Percentiles rank a stretch among this genome's conserved stretches.
These are phyloP conservation scores for Glonium stellatum DNA, from an alignment of 495 filamentous ascomycete species.

Conservation along the genomic window DNA sequence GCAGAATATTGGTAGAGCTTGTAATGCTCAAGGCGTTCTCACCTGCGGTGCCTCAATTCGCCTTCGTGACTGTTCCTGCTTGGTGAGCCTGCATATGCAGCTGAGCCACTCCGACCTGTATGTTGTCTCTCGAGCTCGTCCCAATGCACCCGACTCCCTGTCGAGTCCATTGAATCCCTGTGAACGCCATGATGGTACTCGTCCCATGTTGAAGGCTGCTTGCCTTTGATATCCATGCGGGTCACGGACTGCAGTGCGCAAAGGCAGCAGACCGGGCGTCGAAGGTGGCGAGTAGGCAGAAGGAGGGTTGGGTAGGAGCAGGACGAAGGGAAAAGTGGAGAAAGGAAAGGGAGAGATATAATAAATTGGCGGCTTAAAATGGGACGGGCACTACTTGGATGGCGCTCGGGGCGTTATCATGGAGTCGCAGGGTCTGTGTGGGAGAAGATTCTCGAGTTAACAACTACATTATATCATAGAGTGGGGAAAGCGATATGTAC, in stretches of 20 bases:
- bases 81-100: constrained; percentile 8
- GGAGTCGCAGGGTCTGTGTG: neutral
- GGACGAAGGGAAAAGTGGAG: neutral
- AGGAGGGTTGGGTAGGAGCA: neutral
- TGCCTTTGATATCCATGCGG: constrained; percentile 26
- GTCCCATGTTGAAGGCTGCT: constrained; percentile 47
- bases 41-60: constrained; percentile 24
- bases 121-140: constrained; percentile 24
- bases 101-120: constrained; percentile 8
- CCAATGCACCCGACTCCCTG: constrained; percentile 36
- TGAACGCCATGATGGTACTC: constrained; percentile 41
- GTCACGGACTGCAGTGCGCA: neutral
- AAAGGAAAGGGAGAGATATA: neutral
- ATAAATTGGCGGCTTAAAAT: constrained; percentile 2
- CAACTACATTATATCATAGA: neutral
- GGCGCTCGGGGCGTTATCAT: neutral
- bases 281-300: neutral
- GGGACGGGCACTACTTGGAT: neutral
- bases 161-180: constrained; percentile 35
- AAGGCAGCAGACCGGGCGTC: neutral
- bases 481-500: neutral
- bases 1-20: no score
- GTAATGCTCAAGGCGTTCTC: neutral
- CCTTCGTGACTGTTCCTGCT: neutral
- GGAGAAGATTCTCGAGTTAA: neutral